phyloP scores from a whole-genome alignment of 2,329 filamentous ascomycete species.

The Talaromyces sp. region DNA sequence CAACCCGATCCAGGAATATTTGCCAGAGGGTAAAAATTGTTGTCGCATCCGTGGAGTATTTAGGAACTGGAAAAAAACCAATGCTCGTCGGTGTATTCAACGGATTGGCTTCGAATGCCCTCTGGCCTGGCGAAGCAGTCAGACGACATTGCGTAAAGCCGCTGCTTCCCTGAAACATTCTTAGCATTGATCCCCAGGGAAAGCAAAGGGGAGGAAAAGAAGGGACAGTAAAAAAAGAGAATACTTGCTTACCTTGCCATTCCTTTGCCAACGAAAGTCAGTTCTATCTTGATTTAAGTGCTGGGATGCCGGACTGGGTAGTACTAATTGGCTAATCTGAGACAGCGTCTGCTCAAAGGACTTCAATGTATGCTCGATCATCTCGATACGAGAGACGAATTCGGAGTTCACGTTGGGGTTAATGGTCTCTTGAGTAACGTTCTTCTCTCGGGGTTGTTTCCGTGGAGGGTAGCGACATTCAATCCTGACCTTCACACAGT shows the following conservation, averaged over 20 bases:
- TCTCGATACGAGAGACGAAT: slow-evolving; percentile 7
- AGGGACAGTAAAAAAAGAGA: neutral
- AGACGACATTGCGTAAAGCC: too few species aligned
- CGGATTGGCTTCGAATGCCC: too few species aligned
- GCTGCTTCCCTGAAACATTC: too few species aligned
- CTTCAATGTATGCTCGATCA: slow-evolving; percentile 10
- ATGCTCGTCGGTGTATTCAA: neutral
- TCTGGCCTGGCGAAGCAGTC: too few species aligned
- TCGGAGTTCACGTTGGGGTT: neutral
- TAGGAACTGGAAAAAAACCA: neutral
- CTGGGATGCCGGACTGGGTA: neutral
- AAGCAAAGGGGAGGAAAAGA: too few species aligned
- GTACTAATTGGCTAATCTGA: slow-evolving; percentile 10
- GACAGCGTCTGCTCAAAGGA: neutral
- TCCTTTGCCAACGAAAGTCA: neutral
- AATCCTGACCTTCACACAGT: slow-evolving; percentile 2
- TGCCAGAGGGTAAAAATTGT: slow-evolving; percentile 22
- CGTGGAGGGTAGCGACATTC: neutral
- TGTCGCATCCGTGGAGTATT: neutral
- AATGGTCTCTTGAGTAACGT: neutral
- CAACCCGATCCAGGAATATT: slow-evolving; percentile 41
- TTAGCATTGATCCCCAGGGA: too few species aligned
- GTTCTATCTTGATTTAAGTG: neutral
- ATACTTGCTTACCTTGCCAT: neutral
- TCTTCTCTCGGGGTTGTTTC: neutral